Percentiles rank a stretch among this genome's conserved stretches.
Conservation (phyloP, 2,329 filamentous ascomycete species). For the Monilinia fructigena region DNA sequence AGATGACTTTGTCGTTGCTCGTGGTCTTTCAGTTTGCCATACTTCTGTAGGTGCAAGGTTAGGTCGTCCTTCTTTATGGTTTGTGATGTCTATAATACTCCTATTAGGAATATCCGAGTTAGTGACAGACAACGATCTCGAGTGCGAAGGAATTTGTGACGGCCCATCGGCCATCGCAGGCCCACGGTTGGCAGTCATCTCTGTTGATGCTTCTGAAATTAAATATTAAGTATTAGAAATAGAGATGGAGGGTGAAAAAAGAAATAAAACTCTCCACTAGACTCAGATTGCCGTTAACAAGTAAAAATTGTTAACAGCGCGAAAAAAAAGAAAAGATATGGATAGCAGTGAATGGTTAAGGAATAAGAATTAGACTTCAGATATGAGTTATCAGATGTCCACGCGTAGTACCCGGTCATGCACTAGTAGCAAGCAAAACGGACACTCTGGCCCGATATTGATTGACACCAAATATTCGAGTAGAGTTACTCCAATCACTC, state of each 20-base stretch:
- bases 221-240: slow-evolving; percentile 12
- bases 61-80: slow-evolving; percentile 6
- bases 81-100: neutral
- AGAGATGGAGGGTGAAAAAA: neutral
- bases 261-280: neutral
- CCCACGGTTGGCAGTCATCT: slow-evolving; percentile 11
- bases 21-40: slow-evolving; percentile 35
- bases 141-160: neutral
- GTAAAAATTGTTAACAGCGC: neutral
- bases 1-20: slow-evolving; percentile 28
- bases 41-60: slow-evolving; percentile 20
- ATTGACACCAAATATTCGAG: neutral
- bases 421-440: neutral
- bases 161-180: neutral
- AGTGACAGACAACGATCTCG: slow-evolving; percentile 11
- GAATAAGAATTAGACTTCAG: neutral
- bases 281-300: neutral
- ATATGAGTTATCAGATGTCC: neutral
- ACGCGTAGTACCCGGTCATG: neutral
- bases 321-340: neutral
- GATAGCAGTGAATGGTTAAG: slow-evolving; percentile 1
- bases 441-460: neutral
- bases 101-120: neutral
- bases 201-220: neutral
- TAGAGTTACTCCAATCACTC: neutral